Conservation (phyloP, 2,329 filamentous ascomycete species). For the Eurotiales sp. region DNA sequence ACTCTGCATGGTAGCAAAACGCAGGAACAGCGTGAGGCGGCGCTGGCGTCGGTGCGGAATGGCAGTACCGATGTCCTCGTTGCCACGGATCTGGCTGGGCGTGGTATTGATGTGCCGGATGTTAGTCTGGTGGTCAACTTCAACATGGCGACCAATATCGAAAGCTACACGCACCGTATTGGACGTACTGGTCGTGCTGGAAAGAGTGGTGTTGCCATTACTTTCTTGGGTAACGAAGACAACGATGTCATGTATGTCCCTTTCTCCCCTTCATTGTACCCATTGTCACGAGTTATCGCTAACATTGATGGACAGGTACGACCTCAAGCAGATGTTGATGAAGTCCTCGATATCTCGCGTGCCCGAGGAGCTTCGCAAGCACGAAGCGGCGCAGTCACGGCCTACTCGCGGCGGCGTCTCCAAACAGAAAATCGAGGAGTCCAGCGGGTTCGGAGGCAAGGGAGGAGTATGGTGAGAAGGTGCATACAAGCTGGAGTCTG, state of each 20-base stretch:
- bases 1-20: constrained; percentile 95
- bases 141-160: constrained; percentile 93
- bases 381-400: constrained; percentile 88
- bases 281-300: constrained; percentile 11
- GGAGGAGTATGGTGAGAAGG: constrained; percentile 35
- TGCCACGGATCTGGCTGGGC: constrained; percentile 89
- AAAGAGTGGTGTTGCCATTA: constrained; percentile 93
- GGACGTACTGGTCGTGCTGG: constrained; percentile 96
- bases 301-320: constrained; percentile 51
- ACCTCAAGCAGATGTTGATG: constrained; percentile 89
- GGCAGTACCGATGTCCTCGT: constrained; percentile 84
- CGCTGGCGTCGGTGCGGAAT: constrained; percentile 76
- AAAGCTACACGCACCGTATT: constrained; percentile 94
- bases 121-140: constrained; percentile 96
- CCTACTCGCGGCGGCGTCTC: constrained; percentile 45
- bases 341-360: constrained; percentile 87
- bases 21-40: constrained; percentile 94
- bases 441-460: constrained; percentile 33
- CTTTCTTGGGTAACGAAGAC: constrained; percentile 90
- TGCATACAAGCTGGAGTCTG: too few species aligned
- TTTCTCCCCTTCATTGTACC: not conserved
- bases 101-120: constrained; percentile 96
- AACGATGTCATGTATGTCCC: constrained; percentile 69
- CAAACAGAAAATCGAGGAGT: constrained; percentile 47
- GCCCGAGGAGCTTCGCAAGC: constrained; percentile 83